Conservation (phyloP, 1,139 yeast species). For the Geotrichum citri-aurantii region DNA sequence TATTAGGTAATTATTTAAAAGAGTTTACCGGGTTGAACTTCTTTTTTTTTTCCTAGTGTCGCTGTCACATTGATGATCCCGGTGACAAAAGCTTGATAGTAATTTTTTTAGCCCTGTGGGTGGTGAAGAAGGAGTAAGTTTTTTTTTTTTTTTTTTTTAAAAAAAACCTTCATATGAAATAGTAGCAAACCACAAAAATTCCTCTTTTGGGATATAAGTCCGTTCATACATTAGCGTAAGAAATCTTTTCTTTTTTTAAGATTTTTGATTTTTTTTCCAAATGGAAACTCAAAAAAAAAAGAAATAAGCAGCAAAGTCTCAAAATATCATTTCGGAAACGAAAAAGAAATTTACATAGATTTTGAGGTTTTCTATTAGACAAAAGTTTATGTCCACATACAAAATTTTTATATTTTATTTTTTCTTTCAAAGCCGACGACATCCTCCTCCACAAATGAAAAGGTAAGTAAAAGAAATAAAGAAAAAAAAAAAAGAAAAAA, state of each 20-base stretch:
- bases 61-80: background rate
- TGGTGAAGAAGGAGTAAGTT: too few species aligned
- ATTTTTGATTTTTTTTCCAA: background rate
- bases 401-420: background rate
- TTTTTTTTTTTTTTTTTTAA: too few species aligned
- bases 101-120: background rate
- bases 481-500: background rate
- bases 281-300: background rate
- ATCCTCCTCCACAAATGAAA: slow-evolving; percentile 1
- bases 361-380: background rate
- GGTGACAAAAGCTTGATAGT: background rate
- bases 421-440: background rate
- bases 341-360: background rate
- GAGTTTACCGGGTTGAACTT: background rate
- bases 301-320: background rate
- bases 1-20: background rate
- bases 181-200: background rate
- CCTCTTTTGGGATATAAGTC: background rate
- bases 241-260: background rate
- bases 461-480: background rate
- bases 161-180: background rate
- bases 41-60: background rate
- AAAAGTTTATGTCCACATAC: too few species aligned
- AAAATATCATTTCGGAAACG: background rate
- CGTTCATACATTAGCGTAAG: background rate